Evolutionary conservation across 106 monocot species (phyloP), one percentile per base, ranked within the genome.

Genomic region (Hemerocallis citrina): DNA sequence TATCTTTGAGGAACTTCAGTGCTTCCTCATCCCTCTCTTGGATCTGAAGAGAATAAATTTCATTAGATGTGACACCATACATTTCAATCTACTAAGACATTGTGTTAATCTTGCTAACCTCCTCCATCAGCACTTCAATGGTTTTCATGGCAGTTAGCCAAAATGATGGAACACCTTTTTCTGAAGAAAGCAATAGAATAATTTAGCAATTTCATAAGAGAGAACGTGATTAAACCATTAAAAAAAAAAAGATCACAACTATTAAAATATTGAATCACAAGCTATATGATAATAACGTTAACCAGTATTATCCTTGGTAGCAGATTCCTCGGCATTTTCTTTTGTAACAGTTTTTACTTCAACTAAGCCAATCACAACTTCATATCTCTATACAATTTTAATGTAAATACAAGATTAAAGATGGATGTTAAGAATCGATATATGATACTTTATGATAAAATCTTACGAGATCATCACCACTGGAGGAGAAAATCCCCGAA

Each of bases 101-200:
- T 10, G 1, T 46, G 3, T 33, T 46, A 0, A 49, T 25, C 37
- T 20, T 21, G 11, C 33, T 20, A 39, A 77, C 82, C 77, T 83
- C 77, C 17, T 83, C 82, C 43, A 49, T 31, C 4, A 78, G 59
- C 33, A 83, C 74, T 48, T 83, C 83, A 64, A 78, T 83, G 15
- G 78, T 64, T 71, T 78, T 83, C 83, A 83, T 71, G 7, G 83
- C 77, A 59, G 78, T 78, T 9, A 83, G 70, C 83, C 83, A 83
- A 54, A 83, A 83, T 44, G 38, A 58, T n/a, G 77, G 83, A n/a
- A 83, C 74, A 36, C 83, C 83, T 63, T 78, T 83, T 49, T 70
- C 83, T 78, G 30, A 17, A 54, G 3, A 52, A 24, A 37, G 22
- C 20, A 61, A 7, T 39, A 67, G 54, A 15, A 63, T 48, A 5